Conservation (phyloP, 208 protist genomes). For the Trypanosoma theileri region DNA sequence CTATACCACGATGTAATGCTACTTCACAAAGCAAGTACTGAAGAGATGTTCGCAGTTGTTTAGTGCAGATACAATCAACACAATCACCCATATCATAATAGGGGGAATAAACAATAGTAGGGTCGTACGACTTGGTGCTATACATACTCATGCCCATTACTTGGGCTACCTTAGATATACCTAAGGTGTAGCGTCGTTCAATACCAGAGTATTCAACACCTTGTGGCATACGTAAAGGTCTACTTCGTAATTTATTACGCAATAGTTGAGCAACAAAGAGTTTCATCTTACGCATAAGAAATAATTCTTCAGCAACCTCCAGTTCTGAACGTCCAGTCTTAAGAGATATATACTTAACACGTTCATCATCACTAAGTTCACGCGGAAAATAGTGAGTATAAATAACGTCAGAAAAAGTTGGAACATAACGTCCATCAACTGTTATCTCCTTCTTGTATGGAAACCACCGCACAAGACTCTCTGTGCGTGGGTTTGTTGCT, state of each 20-base stretch:
- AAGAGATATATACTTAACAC: constrained; percentile 80
- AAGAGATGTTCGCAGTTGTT: constrained; percentile 77
- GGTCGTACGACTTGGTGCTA: constrained; percentile 71
- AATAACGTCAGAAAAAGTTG: constrained; percentile 73
- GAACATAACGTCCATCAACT: constrained; percentile 72
- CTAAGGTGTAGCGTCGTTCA: constrained; percentile 79
- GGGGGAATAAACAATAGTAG: constrained; percentile 76
- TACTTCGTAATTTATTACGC: constrained; percentile 74
- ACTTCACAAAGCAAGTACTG: constrained; percentile 86
- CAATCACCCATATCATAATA: constrained; percentile 81
- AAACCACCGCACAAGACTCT: constrained; percentile 77
- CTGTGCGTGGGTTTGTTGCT: constrained; percentile 60
- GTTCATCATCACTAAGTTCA: constrained; percentile 77
- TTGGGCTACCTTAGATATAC: constrained; percentile 74
- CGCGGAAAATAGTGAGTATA: constrained; percentile 84
- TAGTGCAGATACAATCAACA: constrained; percentile 79
- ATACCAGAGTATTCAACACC: constrained; percentile 83
- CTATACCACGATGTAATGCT: constrained; percentile 77
- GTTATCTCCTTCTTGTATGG: constrained; percentile 89
- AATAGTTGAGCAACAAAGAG: constrained; percentile 79
- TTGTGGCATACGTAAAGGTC: constrained; percentile 72
- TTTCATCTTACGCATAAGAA: constrained; percentile 87
- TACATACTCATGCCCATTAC: constrained; percentile 90
- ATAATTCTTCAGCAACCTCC: constrained; percentile 85
- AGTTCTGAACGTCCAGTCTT: constrained; percentile 74